Evolutionary conservation across 2,329 filamentous ascomycete species (phyloP), one percentile per base, ranked within the genome.

Genomic region (Tolypocladium nubicola): DNA sequence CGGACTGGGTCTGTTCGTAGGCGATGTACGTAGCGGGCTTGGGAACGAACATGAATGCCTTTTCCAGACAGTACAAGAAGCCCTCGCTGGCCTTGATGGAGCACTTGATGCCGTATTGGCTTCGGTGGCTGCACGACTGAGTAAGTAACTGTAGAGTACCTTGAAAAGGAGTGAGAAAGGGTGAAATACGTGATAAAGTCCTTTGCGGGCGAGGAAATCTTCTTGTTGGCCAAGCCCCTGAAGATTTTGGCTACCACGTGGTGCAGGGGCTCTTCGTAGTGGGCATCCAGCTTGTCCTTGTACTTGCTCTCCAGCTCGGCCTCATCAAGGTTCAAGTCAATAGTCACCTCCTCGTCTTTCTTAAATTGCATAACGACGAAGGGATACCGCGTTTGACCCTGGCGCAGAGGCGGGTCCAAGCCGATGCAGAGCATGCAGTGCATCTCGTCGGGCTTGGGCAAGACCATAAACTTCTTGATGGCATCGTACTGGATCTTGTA

Each of bases 31-130:
- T 97, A 19, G 94, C 92, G 1, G 94, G 94, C 76, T 99, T 99
- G 38, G 94, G 94, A 19, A 99, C 94, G 71, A 99, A 99, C 84
- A 99, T 95, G 73, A 99, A 96, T 9, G 92, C 93, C 76, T 97
- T 97, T 74, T 99, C 94, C 64, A 99, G 77, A 71, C 92, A 97
- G 82, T 96, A 99, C 54, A 99, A 79, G 69, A 96, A 92, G 60
- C 95, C 94, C 76, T 99, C 94, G 72, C 95, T 97, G 56, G 95
- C 95, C 76, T 99, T 99, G 83, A 99, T 97, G n/a, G 92, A 96
- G 74, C 94, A 99, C 76, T 99, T 99, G 74, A 99, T 95, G 58
- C 94, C 94, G 64, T 87, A 90, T 72, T 97, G 92, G 67, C 88
- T 85, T 70, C 96, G 91, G 75, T 97, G 94, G 64, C 89, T 84